Conservation (phyloP, 2,329 filamentous ascomycete species). For the Rachicladosporium sp. region DNA sequence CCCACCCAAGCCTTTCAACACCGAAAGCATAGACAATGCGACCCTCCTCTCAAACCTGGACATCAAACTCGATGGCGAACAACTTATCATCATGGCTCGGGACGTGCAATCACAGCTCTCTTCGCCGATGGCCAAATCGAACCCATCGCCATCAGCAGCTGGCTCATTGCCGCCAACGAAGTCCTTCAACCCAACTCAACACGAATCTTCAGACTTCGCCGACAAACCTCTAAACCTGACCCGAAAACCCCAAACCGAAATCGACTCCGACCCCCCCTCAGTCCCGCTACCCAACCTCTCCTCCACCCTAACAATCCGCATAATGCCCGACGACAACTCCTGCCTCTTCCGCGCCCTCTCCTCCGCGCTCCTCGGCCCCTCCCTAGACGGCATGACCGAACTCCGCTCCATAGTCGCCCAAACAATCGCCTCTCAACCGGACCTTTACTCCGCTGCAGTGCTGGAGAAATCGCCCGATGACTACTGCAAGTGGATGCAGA, state of each 20-base stretch:
- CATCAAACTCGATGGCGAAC: constrained; percentile 54
- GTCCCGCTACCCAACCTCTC: too few relatives aligned
- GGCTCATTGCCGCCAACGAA: constrained; percentile 15
- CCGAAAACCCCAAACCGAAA: constrained; percentile 30
- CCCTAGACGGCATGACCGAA: constrained; percentile 55
- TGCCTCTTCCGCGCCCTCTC: constrained; percentile 88
- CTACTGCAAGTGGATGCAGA: constrained; percentile 73
- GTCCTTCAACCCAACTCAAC: constrained; percentile 13
- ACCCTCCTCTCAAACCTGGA: constrained; percentile 44
- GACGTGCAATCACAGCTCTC: constrained; percentile 26
- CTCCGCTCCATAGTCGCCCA: constrained; percentile 68
- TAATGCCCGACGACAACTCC: constrained; percentile 95
- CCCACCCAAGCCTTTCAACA: constrained; percentile 58
- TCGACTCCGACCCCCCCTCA: constrained; percentile 44
- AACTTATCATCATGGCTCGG: constrained; percentile 49
- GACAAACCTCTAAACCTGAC: constrained; percentile 25
- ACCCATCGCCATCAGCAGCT: constrained; percentile 10
- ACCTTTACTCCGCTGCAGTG: constrained; percentile 62
- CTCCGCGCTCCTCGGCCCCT: constrained; percentile 55
- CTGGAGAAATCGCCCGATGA: constrained; percentile 57
- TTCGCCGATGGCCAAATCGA: constrained; percentile 17
- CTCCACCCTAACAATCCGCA: too few relatives aligned
- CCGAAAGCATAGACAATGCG: constrained; percentile 39
- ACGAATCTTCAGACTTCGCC: constrained; percentile 14
- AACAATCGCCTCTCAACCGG: constrained; percentile 60